Conservation (phyloP, 495 filamentous ascomycete genomes). For the Friedmanniomyces simplex region DNA sequence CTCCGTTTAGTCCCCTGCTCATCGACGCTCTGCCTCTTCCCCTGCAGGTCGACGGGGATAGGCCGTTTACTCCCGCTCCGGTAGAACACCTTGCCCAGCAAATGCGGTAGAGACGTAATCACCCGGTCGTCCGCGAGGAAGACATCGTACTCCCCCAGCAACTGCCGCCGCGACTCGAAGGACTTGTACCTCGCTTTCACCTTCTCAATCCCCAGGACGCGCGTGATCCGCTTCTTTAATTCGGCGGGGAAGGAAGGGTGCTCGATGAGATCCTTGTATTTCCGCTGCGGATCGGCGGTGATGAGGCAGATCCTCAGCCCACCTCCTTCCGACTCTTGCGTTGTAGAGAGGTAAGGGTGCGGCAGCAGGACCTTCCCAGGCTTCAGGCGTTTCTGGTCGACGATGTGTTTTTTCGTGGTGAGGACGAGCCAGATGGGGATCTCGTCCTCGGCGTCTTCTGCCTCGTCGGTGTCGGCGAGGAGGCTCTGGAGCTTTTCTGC, state of each 20-base stretch:
- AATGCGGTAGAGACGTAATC: conserved; percentile 59
- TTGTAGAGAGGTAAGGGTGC: conserved; percentile 23
- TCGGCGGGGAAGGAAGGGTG: conserved; percentile 62
- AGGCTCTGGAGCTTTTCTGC: conserved; percentile 1
- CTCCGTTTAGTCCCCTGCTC: conserved; percentile 19
- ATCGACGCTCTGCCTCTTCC: conserved; percentile 23
- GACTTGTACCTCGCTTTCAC: conserved; percentile 74
- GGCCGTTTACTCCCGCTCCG: conserved; percentile 67
- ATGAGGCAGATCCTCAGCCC: conserved; percentile 65
- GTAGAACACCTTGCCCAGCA: conserved; percentile 84
- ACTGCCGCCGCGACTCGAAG: conserved; percentile 75
- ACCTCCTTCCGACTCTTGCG: conserved; percentile 49
- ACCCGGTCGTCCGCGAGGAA: conserved; percentile 84
- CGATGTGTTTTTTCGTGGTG: conserved; percentile 81
- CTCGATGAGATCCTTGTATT: conserved; percentile 77
- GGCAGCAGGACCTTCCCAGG: conserved; percentile 49
- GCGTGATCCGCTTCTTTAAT: conserved; percentile 60
- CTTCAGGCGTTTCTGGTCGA: conserved; percentile 66
- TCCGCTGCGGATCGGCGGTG: conserved; percentile 73
- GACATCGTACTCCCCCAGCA: conserved; percentile 73
- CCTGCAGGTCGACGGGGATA: conserved; percentile 61
- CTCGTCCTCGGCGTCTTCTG: conserved; percentile 44
- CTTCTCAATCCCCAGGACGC: conserved; percentile 73
- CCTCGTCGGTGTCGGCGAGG: conserved; percentile 48
- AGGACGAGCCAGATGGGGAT: conserved; percentile 70